Evolutionary conservation across 2,329 filamentous ascomycete genomes (phyloP), one percentile per base, ranked within the genome.

Genomic region (Claviceps maximensis): DNA sequence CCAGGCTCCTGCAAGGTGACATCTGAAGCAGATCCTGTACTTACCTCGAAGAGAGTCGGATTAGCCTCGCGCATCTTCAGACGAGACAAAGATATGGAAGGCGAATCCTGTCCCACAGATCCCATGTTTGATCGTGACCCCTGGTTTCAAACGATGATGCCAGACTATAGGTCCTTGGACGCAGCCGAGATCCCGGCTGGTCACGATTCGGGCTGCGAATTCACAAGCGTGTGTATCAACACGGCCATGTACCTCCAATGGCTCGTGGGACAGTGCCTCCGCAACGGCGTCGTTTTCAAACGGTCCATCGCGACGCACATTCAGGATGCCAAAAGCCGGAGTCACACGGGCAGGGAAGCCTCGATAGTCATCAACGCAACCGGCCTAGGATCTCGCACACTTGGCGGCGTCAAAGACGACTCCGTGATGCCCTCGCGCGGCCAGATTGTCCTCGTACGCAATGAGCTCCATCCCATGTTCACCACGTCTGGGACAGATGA

Each of bases 191-290:
- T 95, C 1, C 78, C 80, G 0, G 60, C 71, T 0, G 86, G 79
- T 19, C 78, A 84, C 51, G 83, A 89, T 55, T 85, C 84, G 12
- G 89, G 82, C 25, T 86, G 80, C 50, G 74, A 77, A 53, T 95
- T 93, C 67, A 88, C 80, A 8, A 91, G 87, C 1, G 83, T 95
- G 42, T 96, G 90, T 70, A 91, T 96, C 66, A 96, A 97, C 70
- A 87, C 87, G 0, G 81, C 86, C 44, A 70, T 96, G 54, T 97
- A 96, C 69, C 80, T 96, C 2, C 82, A 87, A 4, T 96, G 87
- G 81, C 82, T 97, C 0, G 73, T 87, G 0, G 86, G 87, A 0
- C 84, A 93, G 69, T 94, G 88, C 65, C 75, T 86, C 29, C 82
- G 80, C 60, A 79, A 82, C 53, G 87, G 88, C 29, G 85, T 87